Percentiles rank a stretch among this genome's conserved stretches.
These are phyloP conservation scores for Astrothelium macrocarpum DNA, from an alignment of 495 filamentous ascomycete genomes.

Conservation along the genomic window DNA sequence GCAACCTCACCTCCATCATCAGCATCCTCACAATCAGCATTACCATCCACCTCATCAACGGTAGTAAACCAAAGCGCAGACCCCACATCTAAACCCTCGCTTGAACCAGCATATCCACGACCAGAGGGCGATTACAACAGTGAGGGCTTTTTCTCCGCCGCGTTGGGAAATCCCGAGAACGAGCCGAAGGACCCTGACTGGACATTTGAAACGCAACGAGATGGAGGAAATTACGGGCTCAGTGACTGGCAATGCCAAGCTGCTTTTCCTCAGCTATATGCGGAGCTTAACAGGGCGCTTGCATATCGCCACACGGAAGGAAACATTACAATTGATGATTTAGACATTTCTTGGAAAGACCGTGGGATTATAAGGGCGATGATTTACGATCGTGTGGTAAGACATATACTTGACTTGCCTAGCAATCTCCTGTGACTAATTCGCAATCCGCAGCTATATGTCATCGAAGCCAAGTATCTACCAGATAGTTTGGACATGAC, in stretches of 20 bases:
- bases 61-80: not conserved
- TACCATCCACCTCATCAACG: not conserved
- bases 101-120: not conserved
- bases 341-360: slow-evolving; percentile 16
- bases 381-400: slow-evolving; percentile 9
- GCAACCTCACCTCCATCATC: not conserved
- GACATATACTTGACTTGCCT: not conserved
- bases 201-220: slow-evolving; percentile 13
- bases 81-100: not conserved
- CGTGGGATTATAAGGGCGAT: slow-evolving; percentile 19
- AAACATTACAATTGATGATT: slow-evolving; percentile 17
- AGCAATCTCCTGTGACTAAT: not conserved
- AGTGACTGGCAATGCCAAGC: slow-evolving; percentile 19
- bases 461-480: slow-evolving; percentile 10
- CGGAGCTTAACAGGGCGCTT: slow-evolving; percentile 20
- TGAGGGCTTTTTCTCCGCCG: not conserved
- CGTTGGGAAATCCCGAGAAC: not conserved
- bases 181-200: slow-evolving; percentile 5
- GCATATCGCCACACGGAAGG: slow-evolving; percentile 12
- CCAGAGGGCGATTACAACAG: not conserved
- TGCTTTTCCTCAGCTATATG: slow-evolving; percentile 22
- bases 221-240: slow-evolving; percentile 16
- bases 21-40: not conserved
- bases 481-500: not conserved
- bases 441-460: slow-evolving; percentile 16